A percentile compares a stretch with the other conserved stretches of the same genome.
These are phyloP conservation scores for Phytophthora pistaciae DNA, from an alignment of 352 stramenopile species.

Conservation along the genomic window DNA sequence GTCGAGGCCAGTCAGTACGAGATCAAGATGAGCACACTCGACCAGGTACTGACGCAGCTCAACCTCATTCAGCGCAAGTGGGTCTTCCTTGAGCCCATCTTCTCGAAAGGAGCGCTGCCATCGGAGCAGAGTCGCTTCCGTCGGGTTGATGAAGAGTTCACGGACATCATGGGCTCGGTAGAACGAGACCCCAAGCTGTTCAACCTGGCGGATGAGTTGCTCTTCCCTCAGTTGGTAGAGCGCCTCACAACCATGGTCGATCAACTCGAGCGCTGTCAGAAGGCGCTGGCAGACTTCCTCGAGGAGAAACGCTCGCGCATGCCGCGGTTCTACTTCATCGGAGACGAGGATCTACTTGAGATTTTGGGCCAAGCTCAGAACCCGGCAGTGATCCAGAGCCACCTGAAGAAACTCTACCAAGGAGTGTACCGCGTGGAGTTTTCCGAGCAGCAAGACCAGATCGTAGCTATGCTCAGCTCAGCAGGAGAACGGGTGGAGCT, in stretches of 20 bases:
- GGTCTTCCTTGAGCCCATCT: constrained; percentile 98
- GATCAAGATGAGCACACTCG: constrained; percentile 88
- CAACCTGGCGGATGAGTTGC: constrained; percentile 91
- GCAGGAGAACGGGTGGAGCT: constrained; percentile 88
- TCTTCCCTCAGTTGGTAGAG: constrained; percentile 90
- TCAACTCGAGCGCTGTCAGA: constrained; percentile 95
- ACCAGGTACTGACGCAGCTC: constrained; percentile 84
- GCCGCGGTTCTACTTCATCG: constrained; percentile 98
- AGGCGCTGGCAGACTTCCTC: constrained; percentile 95
- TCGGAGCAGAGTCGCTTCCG: constrained; percentile 92
- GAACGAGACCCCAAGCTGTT: constrained; percentile 93
- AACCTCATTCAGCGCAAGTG: constrained; percentile 96
- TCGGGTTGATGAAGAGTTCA: constrained; percentile 95
- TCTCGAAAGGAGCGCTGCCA: constrained; percentile 93
- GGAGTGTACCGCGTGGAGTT: constrained; percentile 94
- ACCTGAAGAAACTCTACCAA: constrained; percentile 98
- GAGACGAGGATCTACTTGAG: constrained; percentile 96
- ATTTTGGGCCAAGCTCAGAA: constrained; percentile 96
- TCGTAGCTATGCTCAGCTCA: constrained; percentile 90
- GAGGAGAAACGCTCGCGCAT: constrained; percentile 94
- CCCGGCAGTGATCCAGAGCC: constrained; percentile 93
- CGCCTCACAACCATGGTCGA: constrained; percentile 90
- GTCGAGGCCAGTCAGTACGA: constrained; percentile 93
- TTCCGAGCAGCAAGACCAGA: constrained; percentile 80
- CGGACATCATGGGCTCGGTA: constrained; percentile 92